Percentiles rank a stretch among this genome's conserved stretches.
These are phyloP conservation scores for Candolleomyces efflorescens DNA, from an alignment of 768 basidiomycete species.

Conservation along the genomic window DNA sequence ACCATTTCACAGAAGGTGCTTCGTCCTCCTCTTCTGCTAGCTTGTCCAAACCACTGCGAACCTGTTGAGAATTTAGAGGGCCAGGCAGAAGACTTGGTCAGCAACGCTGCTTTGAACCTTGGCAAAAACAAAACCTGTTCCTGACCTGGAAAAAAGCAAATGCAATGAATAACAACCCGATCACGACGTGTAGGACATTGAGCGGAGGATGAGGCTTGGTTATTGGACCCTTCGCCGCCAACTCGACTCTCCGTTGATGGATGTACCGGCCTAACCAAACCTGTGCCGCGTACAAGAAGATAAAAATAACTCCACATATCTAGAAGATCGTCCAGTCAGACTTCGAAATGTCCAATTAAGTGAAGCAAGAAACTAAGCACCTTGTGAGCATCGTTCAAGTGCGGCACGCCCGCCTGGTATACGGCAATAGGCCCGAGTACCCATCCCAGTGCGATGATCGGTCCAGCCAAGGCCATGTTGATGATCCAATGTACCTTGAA, in stretches of 20 bases:
- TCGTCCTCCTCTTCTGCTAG: constrained; percentile 36
- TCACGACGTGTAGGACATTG: constrained; percentile 52
- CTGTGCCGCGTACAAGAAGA: constrained; percentile 49
- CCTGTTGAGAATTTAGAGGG: constrained; percentile 16
- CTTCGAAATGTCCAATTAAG: background rate
- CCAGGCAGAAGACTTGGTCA: background rate
- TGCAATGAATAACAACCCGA: constrained; percentile 47
- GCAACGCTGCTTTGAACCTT: background rate
- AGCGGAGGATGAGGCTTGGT: constrained; percentile 40
- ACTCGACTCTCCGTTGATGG: constrained; percentile 35
- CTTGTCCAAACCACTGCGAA: constrained; percentile 42
- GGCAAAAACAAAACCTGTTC: constrained; percentile 9
- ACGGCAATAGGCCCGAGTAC: constrained; percentile 46
- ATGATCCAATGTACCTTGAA: constrained; percentile 50
- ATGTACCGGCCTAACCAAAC: constrained; percentile 49
- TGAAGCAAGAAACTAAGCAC: constrained; percentile 19
- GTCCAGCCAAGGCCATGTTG: constrained; percentile 45
- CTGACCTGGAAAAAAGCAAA: constrained; percentile 51
- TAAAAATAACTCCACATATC: constrained; percentile 50
- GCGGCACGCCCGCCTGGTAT: constrained; percentile 32
- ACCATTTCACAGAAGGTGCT: constrained; percentile 31
- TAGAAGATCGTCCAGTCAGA: constrained; percentile 15
- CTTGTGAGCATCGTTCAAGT: constrained; percentile 49
- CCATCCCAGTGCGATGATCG: constrained; percentile 46
- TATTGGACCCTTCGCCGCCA: constrained; percentile 22